phyloP scores from a whole-genome alignment of 176 grass and related monocot species.

The Phoenix dactylifera region DNA sequence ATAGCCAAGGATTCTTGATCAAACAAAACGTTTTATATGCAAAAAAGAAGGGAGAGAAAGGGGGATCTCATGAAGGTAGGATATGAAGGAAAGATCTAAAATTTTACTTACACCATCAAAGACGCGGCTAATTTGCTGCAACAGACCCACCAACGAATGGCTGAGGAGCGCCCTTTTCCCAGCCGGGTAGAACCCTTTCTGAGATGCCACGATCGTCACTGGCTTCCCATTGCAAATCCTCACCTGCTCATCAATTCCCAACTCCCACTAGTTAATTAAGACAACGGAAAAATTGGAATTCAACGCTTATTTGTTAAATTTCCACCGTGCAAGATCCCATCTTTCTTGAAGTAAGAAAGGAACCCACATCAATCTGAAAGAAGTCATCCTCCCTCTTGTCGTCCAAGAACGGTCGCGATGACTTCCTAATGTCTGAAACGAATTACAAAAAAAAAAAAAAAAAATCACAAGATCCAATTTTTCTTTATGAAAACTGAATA shows the following conservation, averaged over 20 bases:
- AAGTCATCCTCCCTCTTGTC: conserved; percentile 86
- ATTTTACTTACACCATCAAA: conserved; percentile 69
- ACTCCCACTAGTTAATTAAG: background rate
- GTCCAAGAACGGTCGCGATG: conserved; percentile 52
- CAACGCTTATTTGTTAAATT: background rate
- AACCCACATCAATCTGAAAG: conserved; percentile 90
- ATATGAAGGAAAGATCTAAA: background rate
- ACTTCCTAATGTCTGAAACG: conserved; percentile 72
- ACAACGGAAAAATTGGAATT: background rate
- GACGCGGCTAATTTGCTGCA: conserved; percentile 73
- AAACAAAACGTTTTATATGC: background rate
- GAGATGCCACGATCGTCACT: conserved; percentile 64
- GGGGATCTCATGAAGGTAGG: background rate
- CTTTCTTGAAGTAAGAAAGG: background rate
- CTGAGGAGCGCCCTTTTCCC: conserved; percentile 58
- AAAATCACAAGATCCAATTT: background rate
- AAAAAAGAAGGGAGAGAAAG: background rate
- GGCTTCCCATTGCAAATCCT: conserved; percentile 86
- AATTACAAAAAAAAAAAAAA: conserved; percentile 7
- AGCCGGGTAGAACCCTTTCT: conserved; percentile 73
- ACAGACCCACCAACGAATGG: conserved; percentile 58
- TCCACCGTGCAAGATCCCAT: too few species aligned
- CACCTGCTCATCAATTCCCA: conserved; percentile 27
- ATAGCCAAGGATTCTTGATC: conserved; percentile 1
- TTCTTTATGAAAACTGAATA: background rate